Conservation (phyloP, 208 protist genomes). For the Crithidia brevicula region DNA sequence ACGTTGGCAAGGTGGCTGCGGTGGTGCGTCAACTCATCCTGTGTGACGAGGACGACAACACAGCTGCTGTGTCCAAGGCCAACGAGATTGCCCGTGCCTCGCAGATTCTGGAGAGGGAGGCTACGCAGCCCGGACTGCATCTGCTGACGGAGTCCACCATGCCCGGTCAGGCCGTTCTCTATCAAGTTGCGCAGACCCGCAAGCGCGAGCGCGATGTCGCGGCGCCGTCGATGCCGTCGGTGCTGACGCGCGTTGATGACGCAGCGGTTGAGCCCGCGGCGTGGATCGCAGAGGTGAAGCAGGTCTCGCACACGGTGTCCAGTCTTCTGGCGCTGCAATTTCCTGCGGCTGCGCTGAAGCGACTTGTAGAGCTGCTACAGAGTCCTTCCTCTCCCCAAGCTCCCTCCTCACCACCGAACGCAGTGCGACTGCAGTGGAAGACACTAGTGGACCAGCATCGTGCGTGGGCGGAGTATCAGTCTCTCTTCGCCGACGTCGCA, state of each 20-base stretch:
- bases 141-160: constrained; percentile 51
- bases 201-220: constrained; percentile 26
- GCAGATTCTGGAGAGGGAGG: constrained; percentile 46
- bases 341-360: constrained; percentile 25
- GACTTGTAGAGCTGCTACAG: constrained; percentile 36
- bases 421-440: constrained; percentile 27
- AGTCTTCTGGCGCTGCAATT: constrained; percentile 49
- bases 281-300: constrained; percentile 43
- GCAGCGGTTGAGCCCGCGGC: constrained; percentile 29
- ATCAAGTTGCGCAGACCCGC: constrained; percentile 26
- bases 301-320: constrained; percentile 25
- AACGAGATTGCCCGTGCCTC: constrained; percentile 39
- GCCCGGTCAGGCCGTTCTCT: constrained; percentile 42
- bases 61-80: constrained; percentile 32
- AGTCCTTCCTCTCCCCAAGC: background rate
- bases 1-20: constrained; percentile 45
- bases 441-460: constrained; percentile 30
- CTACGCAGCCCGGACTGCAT: constrained; percentile 60
- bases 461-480: constrained; percentile 22
- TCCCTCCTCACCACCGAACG: background rate
- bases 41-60: constrained; percentile 28
- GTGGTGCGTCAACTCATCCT: constrained; percentile 57
- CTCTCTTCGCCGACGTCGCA: constrained; percentile 31
- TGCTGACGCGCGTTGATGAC: constrained; percentile 21
- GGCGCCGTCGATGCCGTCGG: constrained; percentile 27